Evolutionary conservation across 1,284 basidiomycete species (phyloP).

Genomic region (Puccinia triticina): DNA sequence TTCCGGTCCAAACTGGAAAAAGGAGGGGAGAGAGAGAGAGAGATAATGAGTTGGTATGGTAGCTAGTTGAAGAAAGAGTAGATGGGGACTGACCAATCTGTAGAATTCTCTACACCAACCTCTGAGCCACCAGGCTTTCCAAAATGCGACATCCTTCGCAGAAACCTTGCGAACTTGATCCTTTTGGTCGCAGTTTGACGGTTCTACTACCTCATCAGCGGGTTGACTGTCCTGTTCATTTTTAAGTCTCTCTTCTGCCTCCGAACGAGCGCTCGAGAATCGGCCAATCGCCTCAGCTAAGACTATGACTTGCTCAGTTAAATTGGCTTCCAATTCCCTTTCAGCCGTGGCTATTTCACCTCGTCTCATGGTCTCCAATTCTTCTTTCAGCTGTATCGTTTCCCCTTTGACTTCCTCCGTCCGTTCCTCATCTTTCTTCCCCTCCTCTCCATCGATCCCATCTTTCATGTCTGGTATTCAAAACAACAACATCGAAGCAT

Average conservation of each 20-base stretch:
- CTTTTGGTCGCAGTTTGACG: constrained; percentile 69
- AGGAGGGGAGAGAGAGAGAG: neutral
- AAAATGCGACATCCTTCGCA: constrained; percentile 58
- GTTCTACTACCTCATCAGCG: constrained; percentile 67
- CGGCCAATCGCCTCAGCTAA: constrained; percentile 25
- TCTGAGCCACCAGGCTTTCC: constrained; percentile 81
- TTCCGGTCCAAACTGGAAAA: constrained; percentile 23
- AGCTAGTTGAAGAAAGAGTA: neutral
- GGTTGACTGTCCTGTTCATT: constrained; percentile 63
- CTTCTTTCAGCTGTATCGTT: constrained; percentile 20
- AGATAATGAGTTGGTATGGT: neutral
- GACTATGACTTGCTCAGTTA: constrained; percentile 38
- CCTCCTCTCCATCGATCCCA: constrained; percentile 18
- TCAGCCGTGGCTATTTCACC: constrained; percentile 26
- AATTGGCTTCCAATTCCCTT: constrained; percentile 17
- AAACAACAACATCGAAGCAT: neutral
- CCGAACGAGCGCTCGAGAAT: constrained; percentile 14
- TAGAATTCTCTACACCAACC: constrained; percentile 84
- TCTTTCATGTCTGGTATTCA: constrained; percentile 34
- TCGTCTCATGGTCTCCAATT: constrained; percentile 14
- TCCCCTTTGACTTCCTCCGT: constrained; percentile 7
- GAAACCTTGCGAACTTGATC: constrained; percentile 66
- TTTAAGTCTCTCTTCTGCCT: constrained; percentile 12
- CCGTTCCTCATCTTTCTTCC: constrained; percentile 29
- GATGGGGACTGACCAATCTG: constrained; percentile 67